These are phyloP conservation scores for Dacryopinax primogenitus DNA, from an alignment of 768 basidiomycete genomes.

Conservation along the genomic window DNA sequence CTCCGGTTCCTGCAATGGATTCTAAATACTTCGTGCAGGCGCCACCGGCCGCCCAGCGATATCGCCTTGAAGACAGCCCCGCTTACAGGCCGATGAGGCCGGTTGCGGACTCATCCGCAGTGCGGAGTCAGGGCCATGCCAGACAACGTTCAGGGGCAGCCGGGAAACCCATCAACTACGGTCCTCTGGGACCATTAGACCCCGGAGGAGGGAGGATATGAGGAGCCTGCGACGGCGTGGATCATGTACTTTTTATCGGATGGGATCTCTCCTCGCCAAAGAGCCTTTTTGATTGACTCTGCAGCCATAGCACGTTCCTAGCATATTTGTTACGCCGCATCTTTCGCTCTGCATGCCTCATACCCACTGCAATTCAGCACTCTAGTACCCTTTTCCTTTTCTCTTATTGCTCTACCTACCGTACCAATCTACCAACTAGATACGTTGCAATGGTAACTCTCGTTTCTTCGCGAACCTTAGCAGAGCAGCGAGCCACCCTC, in stretches of 20 bases:
- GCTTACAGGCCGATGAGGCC: background rate
- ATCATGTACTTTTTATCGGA: background rate
- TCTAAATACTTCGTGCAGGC: slow-evolving; percentile 5
- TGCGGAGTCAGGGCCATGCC: background rate
- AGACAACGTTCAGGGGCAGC: slow-evolving; percentile 4
- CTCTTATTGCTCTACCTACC: background rate
- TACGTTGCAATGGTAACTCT: background rate
- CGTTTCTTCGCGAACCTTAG: background rate
- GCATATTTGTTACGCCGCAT: slow-evolving; percentile 5
- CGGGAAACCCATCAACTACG: background rate
- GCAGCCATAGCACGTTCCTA: slow-evolving; percentile 9
- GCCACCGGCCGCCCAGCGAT: background rate
- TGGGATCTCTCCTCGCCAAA: background rate
- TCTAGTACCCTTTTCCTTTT: background rate
- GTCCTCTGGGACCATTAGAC: slow-evolving; percentile 6
- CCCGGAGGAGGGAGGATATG: slow-evolving; percentile 1
- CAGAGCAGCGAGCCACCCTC: background rate
- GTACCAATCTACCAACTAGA: background rate
- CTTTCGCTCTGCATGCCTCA: slow-evolving; percentile 4
- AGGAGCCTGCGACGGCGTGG: background rate
- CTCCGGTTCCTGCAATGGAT: background rate
- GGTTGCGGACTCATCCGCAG: background rate
- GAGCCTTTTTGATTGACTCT: slow-evolving; percentile 7
- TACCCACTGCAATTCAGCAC: slow-evolving; percentile 8
- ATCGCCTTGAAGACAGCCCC: slow-evolving; percentile 1